These are phyloP conservation scores for Urostyla sp. DNA, from an alignment of 73 alveolate species.

Conservation along the genomic window DNA sequence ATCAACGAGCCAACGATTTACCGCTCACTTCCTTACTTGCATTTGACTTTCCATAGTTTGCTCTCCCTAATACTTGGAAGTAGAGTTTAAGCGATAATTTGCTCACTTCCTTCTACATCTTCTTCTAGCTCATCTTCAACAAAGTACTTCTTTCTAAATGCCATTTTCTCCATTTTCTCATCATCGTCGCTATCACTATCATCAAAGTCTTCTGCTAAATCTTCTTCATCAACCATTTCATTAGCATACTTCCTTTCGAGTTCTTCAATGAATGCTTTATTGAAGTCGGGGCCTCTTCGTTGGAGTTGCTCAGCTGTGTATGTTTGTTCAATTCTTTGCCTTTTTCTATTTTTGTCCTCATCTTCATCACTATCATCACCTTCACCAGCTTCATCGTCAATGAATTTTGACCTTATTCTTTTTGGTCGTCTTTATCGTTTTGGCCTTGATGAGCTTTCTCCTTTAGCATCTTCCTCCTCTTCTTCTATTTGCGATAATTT, in stretches of 20 bases:
- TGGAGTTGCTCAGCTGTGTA: neutral
- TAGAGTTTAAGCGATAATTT: neutral
- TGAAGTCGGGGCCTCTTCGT: neutral
- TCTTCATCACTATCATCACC: conserved; percentile 19
- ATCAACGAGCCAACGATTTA: conserved; percentile 27
- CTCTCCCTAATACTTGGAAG: conserved; percentile 47
- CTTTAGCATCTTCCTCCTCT: conserved; percentile 8
- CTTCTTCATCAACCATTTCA: neutral
- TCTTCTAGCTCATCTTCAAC: neutral
- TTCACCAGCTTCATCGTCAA: neutral
- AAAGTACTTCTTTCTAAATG: too few relatives aligned
- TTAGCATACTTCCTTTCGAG: neutral
- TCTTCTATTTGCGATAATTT: too few relatives aligned
- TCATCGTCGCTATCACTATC: too few relatives aligned
- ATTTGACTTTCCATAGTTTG: conserved; percentile 50
- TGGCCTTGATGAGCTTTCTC: neutral
- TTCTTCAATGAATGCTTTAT: neutral
- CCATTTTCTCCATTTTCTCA: too few relatives aligned
- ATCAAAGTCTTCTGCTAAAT: neutral
- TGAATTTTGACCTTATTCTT: neutral
- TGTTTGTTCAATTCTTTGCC: conserved; percentile 20
- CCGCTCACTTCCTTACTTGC: conserved; percentile 17
- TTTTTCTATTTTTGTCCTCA: conserved; percentile 5
- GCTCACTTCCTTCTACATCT: neutral
- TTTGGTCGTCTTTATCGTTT: neutral